phyloP scores from a whole-genome alignment of 306 rosid genomes.

The Ormosia semicastrata region DNA sequence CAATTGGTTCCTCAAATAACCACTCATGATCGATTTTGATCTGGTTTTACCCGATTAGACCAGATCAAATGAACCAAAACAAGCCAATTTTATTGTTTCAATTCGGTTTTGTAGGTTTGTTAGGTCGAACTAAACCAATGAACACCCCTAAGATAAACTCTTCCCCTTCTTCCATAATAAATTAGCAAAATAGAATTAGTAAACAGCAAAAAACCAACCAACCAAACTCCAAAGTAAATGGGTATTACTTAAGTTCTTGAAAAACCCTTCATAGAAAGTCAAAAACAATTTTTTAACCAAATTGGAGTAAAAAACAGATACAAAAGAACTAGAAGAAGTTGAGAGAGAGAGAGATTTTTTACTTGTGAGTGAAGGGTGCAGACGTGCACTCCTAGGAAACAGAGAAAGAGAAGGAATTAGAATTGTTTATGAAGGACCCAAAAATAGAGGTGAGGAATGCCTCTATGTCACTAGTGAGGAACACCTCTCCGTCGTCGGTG shows the following conservation, averaged over 20 bases:
- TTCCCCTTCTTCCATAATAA: not conserved
- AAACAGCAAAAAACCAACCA: not conserved
- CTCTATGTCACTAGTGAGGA: no score
- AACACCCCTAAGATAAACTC: constrained; percentile 16
- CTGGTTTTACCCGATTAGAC: no score
- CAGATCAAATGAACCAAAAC: no score
- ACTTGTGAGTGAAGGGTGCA: constrained; percentile 33
- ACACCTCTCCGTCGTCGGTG: no score
- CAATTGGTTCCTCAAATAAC: no score
- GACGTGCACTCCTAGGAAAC: not conserved
- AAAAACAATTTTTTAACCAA: not conserved
- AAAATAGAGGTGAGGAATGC: not conserved
- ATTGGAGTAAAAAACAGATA: not conserved
- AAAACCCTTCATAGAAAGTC: not conserved
- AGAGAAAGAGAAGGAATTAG: not conserved
- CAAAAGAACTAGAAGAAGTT: not conserved
- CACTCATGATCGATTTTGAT: no score
- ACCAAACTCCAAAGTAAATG: not conserved
- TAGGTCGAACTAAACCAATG: no score
- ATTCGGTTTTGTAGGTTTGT: no score
- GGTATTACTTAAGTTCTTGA: not conserved
- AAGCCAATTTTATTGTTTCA: no score
- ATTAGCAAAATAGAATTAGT: not conserved
- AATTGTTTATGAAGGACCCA: not conserved
- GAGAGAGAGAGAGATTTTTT: not conserved